Evolutionary conservation across 352 stramenopile genomes (phyloP).

Genomic region (Labyrinthula sp.): DNA sequence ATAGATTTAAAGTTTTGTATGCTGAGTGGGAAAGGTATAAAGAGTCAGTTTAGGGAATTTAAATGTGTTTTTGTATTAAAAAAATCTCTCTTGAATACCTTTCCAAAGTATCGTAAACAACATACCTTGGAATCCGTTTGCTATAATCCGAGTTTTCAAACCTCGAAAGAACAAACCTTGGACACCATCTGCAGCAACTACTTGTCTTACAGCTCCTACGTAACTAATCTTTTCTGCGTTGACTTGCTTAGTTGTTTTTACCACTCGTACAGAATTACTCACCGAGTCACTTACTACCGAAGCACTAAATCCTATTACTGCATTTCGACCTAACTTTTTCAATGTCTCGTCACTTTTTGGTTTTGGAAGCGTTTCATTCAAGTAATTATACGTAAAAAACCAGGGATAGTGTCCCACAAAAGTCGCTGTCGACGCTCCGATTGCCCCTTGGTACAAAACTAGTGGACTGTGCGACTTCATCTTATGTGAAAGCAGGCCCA

Average conservation of each 20-base stretch:
- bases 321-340: conserved; percentile 47
- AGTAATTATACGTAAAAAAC: conserved; percentile 65
- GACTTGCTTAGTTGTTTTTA: conserved; percentile 63
- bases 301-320: conserved; percentile 55
- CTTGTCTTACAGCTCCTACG: conserved; percentile 43
- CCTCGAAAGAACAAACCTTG: conserved; percentile 54
- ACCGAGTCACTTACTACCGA: conserved; percentile 53
- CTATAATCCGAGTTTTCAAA: conserved; percentile 63
- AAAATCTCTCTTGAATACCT: background rate
- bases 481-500: conserved; percentile 49
- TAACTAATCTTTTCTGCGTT: conserved; percentile 44
- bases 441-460: conserved; percentile 52
- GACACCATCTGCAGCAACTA: conserved; percentile 51
- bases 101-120: conserved; percentile 66
- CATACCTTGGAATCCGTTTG: conserved; percentile 62
- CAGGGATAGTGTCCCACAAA: conserved; percentile 56
- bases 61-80: too few species aligned
- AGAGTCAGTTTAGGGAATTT: too few species aligned
- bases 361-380: conserved; percentile 44
- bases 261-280: conserved; percentile 60
- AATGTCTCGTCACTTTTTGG: conserved; percentile 36
- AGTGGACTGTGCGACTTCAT: conserved; percentile 39
- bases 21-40: too few species aligned
- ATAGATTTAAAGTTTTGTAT: too few species aligned
- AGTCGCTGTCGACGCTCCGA: conserved; percentile 50